A percentile compares a stretch with the other conserved stretches of the same genome.
Evolutionary conservation across 2,329 filamentous ascomycete species (phyloP).

Genomic region (Lasiodiplodia sp.): DNA sequence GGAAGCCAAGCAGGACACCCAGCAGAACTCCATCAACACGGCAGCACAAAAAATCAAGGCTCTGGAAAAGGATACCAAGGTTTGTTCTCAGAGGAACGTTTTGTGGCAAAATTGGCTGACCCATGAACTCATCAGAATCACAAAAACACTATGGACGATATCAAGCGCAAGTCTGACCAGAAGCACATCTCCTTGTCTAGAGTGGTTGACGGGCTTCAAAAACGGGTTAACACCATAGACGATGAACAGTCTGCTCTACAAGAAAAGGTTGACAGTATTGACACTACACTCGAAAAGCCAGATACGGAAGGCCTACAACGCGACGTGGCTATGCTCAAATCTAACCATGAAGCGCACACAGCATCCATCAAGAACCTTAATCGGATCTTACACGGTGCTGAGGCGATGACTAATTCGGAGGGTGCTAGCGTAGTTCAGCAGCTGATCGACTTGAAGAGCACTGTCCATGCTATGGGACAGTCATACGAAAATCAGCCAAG

Average conservation of each 20-base stretch:
- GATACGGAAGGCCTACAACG: background rate
- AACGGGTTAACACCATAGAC: background rate
- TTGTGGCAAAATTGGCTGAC: background rate
- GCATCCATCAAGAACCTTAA: background rate
- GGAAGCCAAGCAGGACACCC: background rate
- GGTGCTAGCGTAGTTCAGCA: background rate
- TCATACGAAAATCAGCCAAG: background rate
- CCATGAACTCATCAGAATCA: background rate
- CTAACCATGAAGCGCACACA: background rate
- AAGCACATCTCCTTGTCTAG: background rate
- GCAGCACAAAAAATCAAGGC: background rate
- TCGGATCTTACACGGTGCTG: background rate
- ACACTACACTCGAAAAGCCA: background rate
- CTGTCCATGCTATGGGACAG: background rate
- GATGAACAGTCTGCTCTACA: background rate
- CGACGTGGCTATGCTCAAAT: background rate
- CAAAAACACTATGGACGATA: background rate
- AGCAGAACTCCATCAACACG: background rate
- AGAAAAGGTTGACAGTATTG: background rate
- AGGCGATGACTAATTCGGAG: background rate
- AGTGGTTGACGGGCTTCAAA: background rate
- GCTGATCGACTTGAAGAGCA: background rate
- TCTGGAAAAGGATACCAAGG: background rate
- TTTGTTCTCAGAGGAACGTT: background rate
- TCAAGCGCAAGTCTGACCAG: background rate